Base-by-base conservation (phyloP, 2,329 filamentous ascomycete species). In the Cladophialophora psammophila region DNA sequence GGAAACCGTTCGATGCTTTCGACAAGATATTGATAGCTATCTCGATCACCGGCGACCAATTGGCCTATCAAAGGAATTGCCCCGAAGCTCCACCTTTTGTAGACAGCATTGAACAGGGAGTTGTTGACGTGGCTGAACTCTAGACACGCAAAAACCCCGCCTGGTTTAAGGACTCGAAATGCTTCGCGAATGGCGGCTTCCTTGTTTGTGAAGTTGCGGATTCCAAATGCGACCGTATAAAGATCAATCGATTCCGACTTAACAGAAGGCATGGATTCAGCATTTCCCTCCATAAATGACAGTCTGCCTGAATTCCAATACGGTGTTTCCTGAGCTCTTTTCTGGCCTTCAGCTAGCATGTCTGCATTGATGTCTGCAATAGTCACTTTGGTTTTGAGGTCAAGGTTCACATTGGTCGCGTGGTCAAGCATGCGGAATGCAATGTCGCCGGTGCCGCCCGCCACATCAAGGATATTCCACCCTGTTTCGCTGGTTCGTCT, bases 1-100 rank as follows among this genome's bases (percentile, higher is more conserved):
- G 95, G 96, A 77, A 98, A 98, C 56, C 87, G 84, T 80, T 97
- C 94, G 78, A 99, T 99, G 79, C 94, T 97, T 85, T 99, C 95
- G 9, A 99, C 95, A 9, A 99, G 85, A 80, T 99, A 99, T 84
- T 99, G 95, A 80, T 99, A 99, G 78, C 93, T 97, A 76, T 96
- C 94, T 64, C 94, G 85, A 78, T 99, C 96, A 6, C 92, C 93
- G 1, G 95, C 94, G 15, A 99, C 94, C 68, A 99, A 77, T 81
- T 99, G 94, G 2, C 95, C 96, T 75, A 99, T 97, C 72, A 99
- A 79, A 0, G 95, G 95, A 71, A 99, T 99, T 12, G 93, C 93
- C 67, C 89, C 86, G 78, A 99, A 99, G 68, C 92, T 97, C 94
- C 96, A 99, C 66, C 91, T 87, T 85, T 97, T 96, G 81, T 99